These are phyloP conservation scores for Chlamydomonas sphaeroides DNA, from an alignment of 139 green algal genomes.

Conservation along the genomic window DNA sequence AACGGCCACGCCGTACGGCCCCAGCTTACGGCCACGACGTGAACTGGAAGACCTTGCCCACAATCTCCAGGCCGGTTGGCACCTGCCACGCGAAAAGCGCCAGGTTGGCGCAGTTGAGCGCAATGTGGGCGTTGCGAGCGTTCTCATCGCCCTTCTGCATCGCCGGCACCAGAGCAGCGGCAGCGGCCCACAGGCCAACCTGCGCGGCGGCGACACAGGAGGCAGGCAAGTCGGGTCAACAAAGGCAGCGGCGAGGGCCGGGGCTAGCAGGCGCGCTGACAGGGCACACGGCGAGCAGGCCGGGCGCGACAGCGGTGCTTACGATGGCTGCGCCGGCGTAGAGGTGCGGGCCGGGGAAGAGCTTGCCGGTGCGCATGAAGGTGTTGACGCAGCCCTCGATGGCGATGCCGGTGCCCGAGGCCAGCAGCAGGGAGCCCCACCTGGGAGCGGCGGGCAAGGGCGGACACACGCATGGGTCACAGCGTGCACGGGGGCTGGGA, in stretches of 20 bases:
- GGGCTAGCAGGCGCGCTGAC: too few species aligned
- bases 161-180: slow-evolving; percentile 87
- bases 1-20: too few species aligned
- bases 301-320: too few species aligned
- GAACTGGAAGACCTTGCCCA: slow-evolving; percentile 85
- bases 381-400: slow-evolving; percentile 95
- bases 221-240: too few species aligned
- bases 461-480: too few species aligned
- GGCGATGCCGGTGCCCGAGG: slow-evolving; percentile 81
- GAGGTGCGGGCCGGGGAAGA: slow-evolving; percentile 98
- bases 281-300: too few species aligned
- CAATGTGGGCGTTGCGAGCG: slow-evolving; percentile 91
- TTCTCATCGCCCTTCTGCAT: slow-evolving; percentile 98
- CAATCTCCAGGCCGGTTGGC: slow-evolving; percentile 96
- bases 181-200: slow-evolving; percentile 91
- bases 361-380: slow-evolving; percentile 90
- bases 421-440: slow-evolving; percentile 90
- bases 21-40: slow-evolving; percentile 51
- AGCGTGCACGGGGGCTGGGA: too few species aligned
- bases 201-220: too few species aligned
- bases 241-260: too few species aligned
- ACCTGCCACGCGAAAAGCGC: slow-evolving; percentile 93
- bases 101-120: slow-evolving; percentile 90
- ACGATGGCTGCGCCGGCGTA: slow-evolving; percentile 91
- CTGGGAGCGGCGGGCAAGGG: too few species aligned